Evolutionary conservation across 805 yeast species (phyloP).

Genomic region (Cyberlindnera mycetangii): DNA sequence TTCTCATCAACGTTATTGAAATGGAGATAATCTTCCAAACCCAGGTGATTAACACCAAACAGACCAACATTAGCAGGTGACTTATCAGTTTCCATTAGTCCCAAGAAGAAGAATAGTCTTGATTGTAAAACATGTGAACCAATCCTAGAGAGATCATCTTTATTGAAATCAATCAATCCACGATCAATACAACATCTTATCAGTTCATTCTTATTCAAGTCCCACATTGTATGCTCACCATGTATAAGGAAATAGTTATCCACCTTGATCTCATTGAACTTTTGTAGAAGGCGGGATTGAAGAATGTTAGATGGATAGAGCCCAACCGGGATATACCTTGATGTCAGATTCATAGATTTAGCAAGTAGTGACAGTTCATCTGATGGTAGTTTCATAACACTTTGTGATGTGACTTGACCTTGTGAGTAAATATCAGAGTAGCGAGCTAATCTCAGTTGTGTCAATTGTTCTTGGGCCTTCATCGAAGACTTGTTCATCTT

Average conservation of each 20-base stretch:
- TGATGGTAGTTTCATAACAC: conserved; percentile 45
- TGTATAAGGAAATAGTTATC: conserved; percentile 46
- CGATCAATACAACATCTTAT: conserved; percentile 54
- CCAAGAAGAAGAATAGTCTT: conserved; percentile 38
- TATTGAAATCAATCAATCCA: conserved; percentile 42
- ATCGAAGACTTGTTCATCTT: conserved; percentile 33
- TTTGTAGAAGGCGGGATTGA: conserved; percentile 35
- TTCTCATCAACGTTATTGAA: conserved; percentile 13
- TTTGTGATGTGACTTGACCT: conserved; percentile 34
- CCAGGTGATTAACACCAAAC: conserved; percentile 32
- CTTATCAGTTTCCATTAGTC: conserved; percentile 36
- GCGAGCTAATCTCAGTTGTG: conserved; percentile 16
- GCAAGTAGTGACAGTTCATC: conserved; percentile 37
- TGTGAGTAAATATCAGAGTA: conserved; percentile 15
- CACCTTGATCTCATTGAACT: conserved; percentile 44
- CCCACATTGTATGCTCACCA: conserved; percentile 38
- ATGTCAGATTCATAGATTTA: conserved; percentile 35
- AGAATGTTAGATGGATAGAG: conserved; percentile 38
- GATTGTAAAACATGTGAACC: conserved; percentile 35
- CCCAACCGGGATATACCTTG: conserved; percentile 38
- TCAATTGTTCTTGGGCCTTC: conserved; percentile 17
- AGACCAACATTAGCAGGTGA: conserved; percentile 29
- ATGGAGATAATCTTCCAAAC: conserved; percentile 3
- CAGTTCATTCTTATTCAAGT: conserved; percentile 47
- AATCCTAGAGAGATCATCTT: conserved; percentile 32